Evolutionary conservation across 140 eudicot species (phyloP).

Genomic region (Oenanthe javanica): DNA sequence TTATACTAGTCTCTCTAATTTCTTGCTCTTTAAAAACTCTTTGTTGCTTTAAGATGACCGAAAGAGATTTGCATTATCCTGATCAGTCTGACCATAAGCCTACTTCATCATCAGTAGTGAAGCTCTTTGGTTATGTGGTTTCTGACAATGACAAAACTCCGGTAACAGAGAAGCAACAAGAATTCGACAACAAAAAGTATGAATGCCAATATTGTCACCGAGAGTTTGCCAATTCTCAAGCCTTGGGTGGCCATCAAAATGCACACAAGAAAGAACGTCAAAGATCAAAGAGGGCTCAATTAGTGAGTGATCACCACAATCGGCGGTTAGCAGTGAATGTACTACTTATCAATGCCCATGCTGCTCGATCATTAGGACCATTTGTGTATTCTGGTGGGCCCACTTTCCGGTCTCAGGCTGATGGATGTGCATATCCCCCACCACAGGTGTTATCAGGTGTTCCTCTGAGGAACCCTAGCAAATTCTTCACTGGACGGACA

Average conservation of each 20-base stretch:
- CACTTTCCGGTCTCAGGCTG: slow-evolving; percentile 14
- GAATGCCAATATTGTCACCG: slow-evolving; percentile 74
- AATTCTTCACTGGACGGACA: slow-evolving; percentile 30
- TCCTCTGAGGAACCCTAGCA: slow-evolving; percentile 37
- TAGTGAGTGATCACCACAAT: slow-evolving; percentile 29
- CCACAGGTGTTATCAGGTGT: slow-evolving; percentile 59
- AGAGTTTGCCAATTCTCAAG: slow-evolving; percentile 75
- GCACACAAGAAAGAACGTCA: slow-evolving; percentile 88
- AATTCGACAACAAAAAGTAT: slow-evolving; percentile 36
- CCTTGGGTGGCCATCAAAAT: slow-evolving; percentile 86
- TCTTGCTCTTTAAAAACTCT: not conserved
- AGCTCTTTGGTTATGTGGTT: slow-evolving; percentile 60
- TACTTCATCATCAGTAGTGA: slow-evolving; percentile 45
- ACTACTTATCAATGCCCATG: slow-evolving; percentile 35
- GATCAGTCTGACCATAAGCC: slow-evolving; percentile 11
- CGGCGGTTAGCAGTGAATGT: slow-evolving; percentile 35
- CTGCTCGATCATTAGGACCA: slow-evolving; percentile 31
- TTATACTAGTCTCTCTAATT: not conserved
- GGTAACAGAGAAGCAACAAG: slow-evolving; percentile 21
- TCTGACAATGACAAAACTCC: slow-evolving; percentile 22
- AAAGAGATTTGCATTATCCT: slow-evolving; percentile 11
- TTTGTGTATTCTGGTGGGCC: slow-evolving; percentile 22
- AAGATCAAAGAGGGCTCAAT: slow-evolving; percentile 51
- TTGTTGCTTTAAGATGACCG: slow-evolving; percentile 14
- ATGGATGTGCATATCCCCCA: slow-evolving; percentile 24